Conservation (phyloP, 345 rosid species). For the Rhodamnia rubescens region DNA sequence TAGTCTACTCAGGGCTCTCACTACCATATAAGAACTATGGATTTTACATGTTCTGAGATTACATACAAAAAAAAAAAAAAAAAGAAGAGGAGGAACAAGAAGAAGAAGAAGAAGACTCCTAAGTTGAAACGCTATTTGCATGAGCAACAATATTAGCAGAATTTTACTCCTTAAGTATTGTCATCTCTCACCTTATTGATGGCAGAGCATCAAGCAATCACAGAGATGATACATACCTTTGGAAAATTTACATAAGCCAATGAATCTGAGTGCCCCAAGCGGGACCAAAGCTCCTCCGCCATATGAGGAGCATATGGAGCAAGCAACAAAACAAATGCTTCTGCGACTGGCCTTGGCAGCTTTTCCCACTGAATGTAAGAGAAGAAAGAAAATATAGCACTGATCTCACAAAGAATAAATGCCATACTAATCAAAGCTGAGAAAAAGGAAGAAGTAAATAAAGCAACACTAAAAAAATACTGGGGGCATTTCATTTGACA, state of each 20-base stretch:
- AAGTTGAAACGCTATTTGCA: too few relatives aligned
- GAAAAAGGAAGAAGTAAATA: background rate
- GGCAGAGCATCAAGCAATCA: background rate
- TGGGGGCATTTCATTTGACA: background rate
- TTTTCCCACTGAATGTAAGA: slow-evolving; percentile 56
- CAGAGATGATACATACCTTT: slow-evolving; percentile 19
- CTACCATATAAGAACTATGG: background rate
- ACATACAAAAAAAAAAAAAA: too few relatives aligned
- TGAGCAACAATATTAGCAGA: background rate
- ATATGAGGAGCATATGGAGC: slow-evolving; percentile 95
- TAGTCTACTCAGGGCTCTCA: background rate
- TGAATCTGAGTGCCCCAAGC: slow-evolving; percentile 52
- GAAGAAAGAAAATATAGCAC: background rate
- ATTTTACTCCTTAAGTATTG: background rate
- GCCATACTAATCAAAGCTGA: background rate
- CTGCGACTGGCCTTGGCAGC: slow-evolving; percentile 54
- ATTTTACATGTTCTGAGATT: background rate
- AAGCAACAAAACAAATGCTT: slow-evolving; percentile 66
- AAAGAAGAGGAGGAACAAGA: too few relatives aligned
- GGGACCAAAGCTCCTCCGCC: slow-evolving; percentile 94
- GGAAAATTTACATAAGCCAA: slow-evolving; percentile 69
- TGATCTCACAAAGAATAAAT: background rate
- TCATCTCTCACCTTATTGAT: background rate
- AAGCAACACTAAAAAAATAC: background rate
- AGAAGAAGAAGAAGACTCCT: background rate